Evolutionary conservation across 2,329 filamentous ascomycete species (phyloP).

Genomic region (Chrysosphaeria jannelii): DNA sequence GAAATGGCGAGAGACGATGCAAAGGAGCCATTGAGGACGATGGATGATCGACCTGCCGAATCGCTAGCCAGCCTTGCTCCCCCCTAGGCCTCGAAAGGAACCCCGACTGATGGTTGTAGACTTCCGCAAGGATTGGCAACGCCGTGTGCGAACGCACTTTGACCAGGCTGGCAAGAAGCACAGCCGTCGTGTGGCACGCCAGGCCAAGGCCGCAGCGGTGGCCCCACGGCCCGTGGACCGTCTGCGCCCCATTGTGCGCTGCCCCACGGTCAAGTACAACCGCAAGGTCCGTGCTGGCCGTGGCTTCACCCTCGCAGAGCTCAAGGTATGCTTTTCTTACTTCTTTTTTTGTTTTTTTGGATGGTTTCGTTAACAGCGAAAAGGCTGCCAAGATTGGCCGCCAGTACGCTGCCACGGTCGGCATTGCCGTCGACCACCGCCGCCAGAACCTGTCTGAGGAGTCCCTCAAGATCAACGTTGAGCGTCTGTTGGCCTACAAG

Average conservation of each 20-base stretch:
- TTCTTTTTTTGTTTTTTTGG: not conserved
- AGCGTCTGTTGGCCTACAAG: conserved; percentile 94
- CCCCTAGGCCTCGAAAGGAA: conserved; percentile 1
- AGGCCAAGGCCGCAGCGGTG: conserved; percentile 79
- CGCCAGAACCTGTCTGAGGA: conserved; percentile 94
- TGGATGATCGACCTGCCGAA: too few relatives aligned
- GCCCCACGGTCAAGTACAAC: conserved; percentile 98
- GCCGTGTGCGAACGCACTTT: conserved; percentile 96
- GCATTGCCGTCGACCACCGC: conserved; percentile 87
- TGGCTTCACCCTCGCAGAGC: conserved; percentile 89
- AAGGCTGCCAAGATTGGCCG: conserved; percentile 92
- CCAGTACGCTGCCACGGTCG: conserved; percentile 82
- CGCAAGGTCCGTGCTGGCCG: conserved; percentile 84
- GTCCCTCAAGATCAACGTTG: conserved; percentile 79
- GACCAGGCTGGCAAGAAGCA: conserved; percentile 98
- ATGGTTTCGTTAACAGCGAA: conserved; percentile 2
- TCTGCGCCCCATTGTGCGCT: conserved; percentile 85
- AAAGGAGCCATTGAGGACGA: too few relatives aligned
- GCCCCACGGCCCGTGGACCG: conserved; percentile 94
- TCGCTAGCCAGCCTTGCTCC: too few relatives aligned
- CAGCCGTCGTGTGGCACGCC: conserved; percentile 68
- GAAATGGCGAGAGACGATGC: too few relatives aligned
- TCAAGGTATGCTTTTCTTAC: conserved; percentile 45
- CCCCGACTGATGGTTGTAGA: conserved; percentile 23
- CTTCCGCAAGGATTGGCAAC: conserved; percentile 99